phyloP scores from a whole-genome alignment of 768 basidiomycete species.

The Psilocybe azurescens region DNA sequence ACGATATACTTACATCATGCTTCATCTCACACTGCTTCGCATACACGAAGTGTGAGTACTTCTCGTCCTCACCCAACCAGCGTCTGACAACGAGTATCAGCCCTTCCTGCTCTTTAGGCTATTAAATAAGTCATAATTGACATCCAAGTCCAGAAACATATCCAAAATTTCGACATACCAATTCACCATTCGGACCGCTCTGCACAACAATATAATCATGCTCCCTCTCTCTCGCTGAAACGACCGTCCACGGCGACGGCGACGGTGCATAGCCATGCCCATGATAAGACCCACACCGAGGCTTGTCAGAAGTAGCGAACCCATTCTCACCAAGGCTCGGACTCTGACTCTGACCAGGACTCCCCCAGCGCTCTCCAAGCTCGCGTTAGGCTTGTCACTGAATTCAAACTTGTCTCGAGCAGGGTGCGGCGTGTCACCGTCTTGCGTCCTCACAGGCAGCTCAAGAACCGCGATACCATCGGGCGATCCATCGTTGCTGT shows the following conservation, averaged over 20 bases:
- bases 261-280: too few relatives aligned
- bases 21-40: neutral
- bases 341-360: too few relatives aligned
- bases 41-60: neutral
- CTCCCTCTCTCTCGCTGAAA: neutral
- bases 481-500: neutral
- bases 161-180: neutral
- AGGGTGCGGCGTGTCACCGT: neutral
- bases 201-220: neutral
- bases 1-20: neutral
- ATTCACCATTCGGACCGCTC: neutral
- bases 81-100: neutral
- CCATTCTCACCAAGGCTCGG: too few relatives aligned
- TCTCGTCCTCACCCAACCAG: neutral
- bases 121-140: neutral
- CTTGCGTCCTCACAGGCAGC: neutral
- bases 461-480: neutral
- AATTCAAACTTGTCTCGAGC: neutral
- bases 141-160: neutral
- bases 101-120: neutral
- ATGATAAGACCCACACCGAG: too few relatives aligned
- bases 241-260: too few relatives aligned
- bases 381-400: neutral
- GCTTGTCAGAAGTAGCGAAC: too few relatives aligned
- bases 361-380: too few relatives aligned